Conservation (phyloP, 148 eudicot species). For the Nepenthes mirabilis region DNA sequence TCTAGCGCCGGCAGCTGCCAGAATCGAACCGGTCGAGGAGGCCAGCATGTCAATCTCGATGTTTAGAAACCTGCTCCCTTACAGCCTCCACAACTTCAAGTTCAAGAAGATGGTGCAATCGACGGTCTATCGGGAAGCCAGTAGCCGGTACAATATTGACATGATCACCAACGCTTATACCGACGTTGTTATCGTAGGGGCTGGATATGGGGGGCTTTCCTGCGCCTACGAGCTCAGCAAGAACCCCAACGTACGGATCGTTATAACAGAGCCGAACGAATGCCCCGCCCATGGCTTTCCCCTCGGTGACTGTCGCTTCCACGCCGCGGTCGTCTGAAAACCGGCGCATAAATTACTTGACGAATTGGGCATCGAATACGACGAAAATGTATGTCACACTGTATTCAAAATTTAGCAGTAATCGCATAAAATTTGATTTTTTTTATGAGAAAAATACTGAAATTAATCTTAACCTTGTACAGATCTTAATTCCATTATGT, state of each 20-base stretch:
- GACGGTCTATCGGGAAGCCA: slow-evolving; percentile 84
- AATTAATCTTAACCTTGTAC: no score
- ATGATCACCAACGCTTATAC: slow-evolving; percentile 87
- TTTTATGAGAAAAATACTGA: no score
- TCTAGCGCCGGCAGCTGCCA: slow-evolving; percentile 13
- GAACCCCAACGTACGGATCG: slow-evolving; percentile 31
- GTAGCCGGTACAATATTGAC: slow-evolving; percentile 86
- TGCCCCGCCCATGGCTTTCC: slow-evolving; percentile 95
- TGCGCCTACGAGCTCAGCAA: no score
- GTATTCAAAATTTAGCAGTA: no score
- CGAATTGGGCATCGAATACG: slow-evolving; percentile 43
- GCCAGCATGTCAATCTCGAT: slow-evolving; percentile 11
- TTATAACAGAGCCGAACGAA: slow-evolving; percentile 80
- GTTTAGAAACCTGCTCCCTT: slow-evolving; percentile 34
- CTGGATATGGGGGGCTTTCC: slow-evolving; percentile 79
- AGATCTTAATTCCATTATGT: no score
- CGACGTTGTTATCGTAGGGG: slow-evolving; percentile 82
- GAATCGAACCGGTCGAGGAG: neutral
- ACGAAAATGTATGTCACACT: slow-evolving; percentile 1
- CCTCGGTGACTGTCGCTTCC: slow-evolving; percentile 90
- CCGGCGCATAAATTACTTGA: slow-evolving; percentile 43
- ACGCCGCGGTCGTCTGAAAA: slow-evolving; percentile 88
- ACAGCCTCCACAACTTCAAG: slow-evolving; percentile 41
- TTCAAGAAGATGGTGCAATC: slow-evolving; percentile 81
- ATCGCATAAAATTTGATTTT: no score